These are phyloP conservation scores for Penicillium janthinellum DNA, from an alignment of 2,329 filamentous ascomycete species.

Conservation along the genomic window DNA sequence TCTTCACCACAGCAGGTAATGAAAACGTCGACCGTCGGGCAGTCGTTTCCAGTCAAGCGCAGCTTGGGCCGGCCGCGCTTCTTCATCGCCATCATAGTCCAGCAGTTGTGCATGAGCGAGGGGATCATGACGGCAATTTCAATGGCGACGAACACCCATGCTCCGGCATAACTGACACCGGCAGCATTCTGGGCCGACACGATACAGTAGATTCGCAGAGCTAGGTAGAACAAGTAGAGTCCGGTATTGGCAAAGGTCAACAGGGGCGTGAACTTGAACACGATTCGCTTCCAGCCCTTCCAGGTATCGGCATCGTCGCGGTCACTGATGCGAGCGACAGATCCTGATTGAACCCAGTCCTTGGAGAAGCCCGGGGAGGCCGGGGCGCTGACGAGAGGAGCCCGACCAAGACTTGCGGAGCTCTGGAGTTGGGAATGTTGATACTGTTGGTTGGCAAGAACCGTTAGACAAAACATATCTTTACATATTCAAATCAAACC, in stretches of 20 bases:
- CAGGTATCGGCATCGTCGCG: slow-evolving; percentile 43
- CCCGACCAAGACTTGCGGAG: slow-evolving; percentile 36
- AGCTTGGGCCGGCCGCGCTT: slow-evolving; percentile 57
- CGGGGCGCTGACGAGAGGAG: slow-evolving; percentile 35
- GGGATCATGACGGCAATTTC: slow-evolving; percentile 58
- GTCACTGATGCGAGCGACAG: slow-evolving; percentile 38
- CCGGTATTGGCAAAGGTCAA: slow-evolving; percentile 39
- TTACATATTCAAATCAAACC: not conserved
- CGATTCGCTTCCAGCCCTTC: slow-evolving; percentile 40
- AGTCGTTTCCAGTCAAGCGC: slow-evolving; percentile 43
- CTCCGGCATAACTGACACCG: slow-evolving; percentile 49
- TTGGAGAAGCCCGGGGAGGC: slow-evolving; percentile 34
- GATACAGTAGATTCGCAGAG: slow-evolving; percentile 55
- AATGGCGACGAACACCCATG: slow-evolving; percentile 61
- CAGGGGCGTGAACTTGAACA: slow-evolving; percentile 39
- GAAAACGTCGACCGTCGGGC: slow-evolving; percentile 47
- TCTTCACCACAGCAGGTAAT: slow-evolving; percentile 51
- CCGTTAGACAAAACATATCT: not conserved
- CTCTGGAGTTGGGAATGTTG: slow-evolving; percentile 32
- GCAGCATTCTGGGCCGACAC: slow-evolving; percentile 52
- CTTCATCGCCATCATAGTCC: slow-evolving; percentile 61
- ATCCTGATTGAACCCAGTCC: slow-evolving; percentile 42
- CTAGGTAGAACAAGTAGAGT: slow-evolving; percentile 52
- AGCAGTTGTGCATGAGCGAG: slow-evolving; percentile 59
- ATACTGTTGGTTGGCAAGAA: slow-evolving; percentile 17